Evolutionary conservation across 1,284 basidiomycete species (phyloP).

Genomic region (Heliocybe sulcata): DNA sequence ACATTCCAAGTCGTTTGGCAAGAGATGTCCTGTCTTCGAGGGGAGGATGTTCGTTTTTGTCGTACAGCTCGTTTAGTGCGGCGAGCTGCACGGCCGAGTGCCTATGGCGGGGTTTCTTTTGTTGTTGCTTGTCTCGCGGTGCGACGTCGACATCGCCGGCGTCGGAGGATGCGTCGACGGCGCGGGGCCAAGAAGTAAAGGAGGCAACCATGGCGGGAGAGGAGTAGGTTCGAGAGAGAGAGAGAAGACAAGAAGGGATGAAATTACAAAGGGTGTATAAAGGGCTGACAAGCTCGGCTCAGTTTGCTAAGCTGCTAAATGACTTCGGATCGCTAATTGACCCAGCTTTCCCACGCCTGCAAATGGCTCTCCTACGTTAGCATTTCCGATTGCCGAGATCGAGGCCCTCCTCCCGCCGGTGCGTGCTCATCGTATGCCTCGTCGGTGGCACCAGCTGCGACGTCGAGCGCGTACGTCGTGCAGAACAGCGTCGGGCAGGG

Average conservation of each 20-base stretch:
- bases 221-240: slow-evolving; percentile 10
- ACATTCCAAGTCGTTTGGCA: slow-evolving; percentile 69
- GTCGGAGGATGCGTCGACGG: slow-evolving; percentile 9
- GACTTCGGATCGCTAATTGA: not conserved
- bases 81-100: slow-evolving; percentile 63
- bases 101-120: slow-evolving; percentile 70
- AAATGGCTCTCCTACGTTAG: not conserved
- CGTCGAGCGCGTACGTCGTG: no score
- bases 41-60: slow-evolving; percentile 67
- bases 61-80: slow-evolving; percentile 70
- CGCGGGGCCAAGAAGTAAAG: slow-evolving; percentile 20
- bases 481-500: no score
- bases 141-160: slow-evolving; percentile 17
- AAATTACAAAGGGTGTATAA: slow-evolving; percentile 15
- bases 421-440: not conserved
- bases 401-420: not conserved
- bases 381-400: not conserved
- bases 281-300: slow-evolving; percentile 15
- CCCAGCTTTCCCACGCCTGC: not conserved
- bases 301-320: slow-evolving; percentile 10
- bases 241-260: slow-evolving; percentile 15
- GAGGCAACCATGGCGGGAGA: slow-evolving; percentile 25
- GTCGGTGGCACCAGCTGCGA: no score
- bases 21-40: slow-evolving; percentile 58
- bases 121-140: slow-evolving; percentile 26